Evolutionary conservation across 2,329 filamentous ascomycete species (phyloP).

Genomic region (Pseudogymnoascus sp.): DNA sequence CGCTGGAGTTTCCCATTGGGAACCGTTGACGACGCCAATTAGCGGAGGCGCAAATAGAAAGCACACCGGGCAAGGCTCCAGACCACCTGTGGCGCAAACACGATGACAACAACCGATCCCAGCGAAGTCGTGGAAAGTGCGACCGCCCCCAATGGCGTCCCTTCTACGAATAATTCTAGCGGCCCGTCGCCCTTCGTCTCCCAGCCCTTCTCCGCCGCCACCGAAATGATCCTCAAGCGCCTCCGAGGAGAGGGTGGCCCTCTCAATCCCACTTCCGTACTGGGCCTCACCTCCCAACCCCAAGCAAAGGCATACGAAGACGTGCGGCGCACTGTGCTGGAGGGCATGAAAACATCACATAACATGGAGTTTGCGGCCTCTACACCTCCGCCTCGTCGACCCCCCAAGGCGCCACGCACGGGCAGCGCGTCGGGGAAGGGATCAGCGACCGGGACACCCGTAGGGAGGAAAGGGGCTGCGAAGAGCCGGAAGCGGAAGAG

Average conservation of each 20-base stretch:
- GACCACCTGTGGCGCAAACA: neutral
- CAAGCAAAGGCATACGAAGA: slow-evolving; percentile 26
- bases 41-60: slow-evolving; percentile 3
- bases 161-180: neutral
- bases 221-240: slow-evolving; percentile 30
- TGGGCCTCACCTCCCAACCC: slow-evolving; percentile 7
- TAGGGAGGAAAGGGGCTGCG: slow-evolving; percentile 11
- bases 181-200: slow-evolving; percentile 1
- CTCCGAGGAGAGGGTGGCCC: slow-evolving; percentile 21
- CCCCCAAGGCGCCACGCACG: slow-evolving; percentile 10
- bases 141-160: neutral
- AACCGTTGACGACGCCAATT: neutral
- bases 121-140: neutral
- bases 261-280: slow-evolving; percentile 9
- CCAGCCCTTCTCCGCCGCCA: slow-evolving; percentile 26
- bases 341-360: slow-evolving; percentile 28
- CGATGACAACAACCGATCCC: neutral
- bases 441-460: slow-evolving; percentile 10
- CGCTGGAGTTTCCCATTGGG: neutral
- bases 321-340: slow-evolving; percentile 27
- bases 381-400: slow-evolving; percentile 10
- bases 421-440: slow-evolving; percentile 13
- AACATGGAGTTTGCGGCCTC: slow-evolving; percentile 26
- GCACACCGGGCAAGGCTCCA: neutral
- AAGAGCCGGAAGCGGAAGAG: slow-evolving; percentile 24